Evolutionary conservation across 805 yeast genomes (phyloP), one percentile per base, ranked within the genome.

Genomic region (Blastobotrys mokoenaii): DNA sequence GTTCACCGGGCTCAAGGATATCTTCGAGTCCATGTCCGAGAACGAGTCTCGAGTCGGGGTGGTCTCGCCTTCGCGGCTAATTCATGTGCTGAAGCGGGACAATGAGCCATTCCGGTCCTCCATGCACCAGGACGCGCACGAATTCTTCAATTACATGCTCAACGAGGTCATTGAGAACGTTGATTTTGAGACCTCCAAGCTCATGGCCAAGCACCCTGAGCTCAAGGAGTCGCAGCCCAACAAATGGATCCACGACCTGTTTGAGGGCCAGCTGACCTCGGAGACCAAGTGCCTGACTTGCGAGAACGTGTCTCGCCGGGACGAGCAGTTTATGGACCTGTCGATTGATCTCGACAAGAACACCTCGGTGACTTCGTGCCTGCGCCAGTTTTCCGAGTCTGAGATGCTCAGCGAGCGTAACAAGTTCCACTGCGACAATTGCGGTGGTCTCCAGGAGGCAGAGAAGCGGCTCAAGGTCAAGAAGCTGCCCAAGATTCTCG

Each of bases 71-170:
- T 68, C 71, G 25, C 73, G 76, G 53, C 74, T 93, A 41, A 76
- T 93, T 38, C 82, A 79, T 39, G 81, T 82, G 44, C 68, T 90
- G 45, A 90, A 87, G 61, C 75, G 75, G 46, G 89, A 85, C 52
- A 93, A 90, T 60, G 84, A 80, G 54, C 68, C 90, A 56, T 93
- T 93, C 63, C 71, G 95, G 50, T 82, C 87, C 46, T 80, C 84
- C 37, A 89, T 88, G 96, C 98, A 93, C 62, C 98, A 93, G 61
- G 98, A 93, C 69, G 97, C 97, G 3, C 98, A 93, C 64, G 98
- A 93, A 65, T 93, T 93, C 63, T 73, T 89, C 59, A 90, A 89
- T 61, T 89, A 84, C 58, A 62, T 89, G 53, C 69, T 93, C 44
- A 93, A 93, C 63, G 88, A 84, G 51, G 72, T 83, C 14, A 68